phyloP scores from a whole-genome alignment of 495 filamentous ascomycete species.

The Tuber umbilicatum region DNA sequence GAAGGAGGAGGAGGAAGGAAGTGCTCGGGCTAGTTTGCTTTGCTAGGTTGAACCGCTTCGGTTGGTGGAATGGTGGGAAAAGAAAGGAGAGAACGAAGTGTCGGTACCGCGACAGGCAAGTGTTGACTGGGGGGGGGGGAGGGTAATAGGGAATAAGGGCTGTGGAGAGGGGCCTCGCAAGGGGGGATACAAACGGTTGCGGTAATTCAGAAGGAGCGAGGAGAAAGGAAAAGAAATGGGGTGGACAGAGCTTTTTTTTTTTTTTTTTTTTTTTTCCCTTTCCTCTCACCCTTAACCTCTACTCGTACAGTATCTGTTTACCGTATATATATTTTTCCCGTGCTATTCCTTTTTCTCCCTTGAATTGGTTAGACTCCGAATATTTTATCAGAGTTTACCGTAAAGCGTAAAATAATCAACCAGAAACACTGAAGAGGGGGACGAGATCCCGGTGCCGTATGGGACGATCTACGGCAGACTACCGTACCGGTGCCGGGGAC shows the following conservation, averaged over 20 bases:
- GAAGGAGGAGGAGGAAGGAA: constrained; percentile 2
- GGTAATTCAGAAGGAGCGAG: constrained; percentile 29
- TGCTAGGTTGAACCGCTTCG: constrained; percentile 12
- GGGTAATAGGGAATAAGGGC: constrained; percentile 19
- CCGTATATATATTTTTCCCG: neutral
- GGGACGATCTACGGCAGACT: neutral
- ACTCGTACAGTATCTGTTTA: neutral
- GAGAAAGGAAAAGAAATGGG: constrained; percentile 10
- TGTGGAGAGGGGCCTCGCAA: constrained; percentile 30
- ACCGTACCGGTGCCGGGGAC: neutral
- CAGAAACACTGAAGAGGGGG: neutral
- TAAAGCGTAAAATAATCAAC: neutral
- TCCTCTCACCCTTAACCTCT: neutral
- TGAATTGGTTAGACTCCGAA: neutral
- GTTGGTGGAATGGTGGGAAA: constrained; percentile 26
- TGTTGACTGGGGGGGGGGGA: constrained; percentile 14
- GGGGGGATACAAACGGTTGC: constrained; percentile 25
- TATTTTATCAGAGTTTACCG: neutral
- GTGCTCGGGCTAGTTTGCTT: constrained; percentile 14
- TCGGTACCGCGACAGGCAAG: constrained; percentile 27
- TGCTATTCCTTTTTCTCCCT: neutral
- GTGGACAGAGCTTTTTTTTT: constrained; percentile 1
- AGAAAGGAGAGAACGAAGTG: constrained; percentile 31
- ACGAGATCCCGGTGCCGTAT: neutral
- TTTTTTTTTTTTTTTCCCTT: neutral